Base-by-base conservation (phyloP, 768 basidiomycete species). In the Pluteus cervinus region DNA sequence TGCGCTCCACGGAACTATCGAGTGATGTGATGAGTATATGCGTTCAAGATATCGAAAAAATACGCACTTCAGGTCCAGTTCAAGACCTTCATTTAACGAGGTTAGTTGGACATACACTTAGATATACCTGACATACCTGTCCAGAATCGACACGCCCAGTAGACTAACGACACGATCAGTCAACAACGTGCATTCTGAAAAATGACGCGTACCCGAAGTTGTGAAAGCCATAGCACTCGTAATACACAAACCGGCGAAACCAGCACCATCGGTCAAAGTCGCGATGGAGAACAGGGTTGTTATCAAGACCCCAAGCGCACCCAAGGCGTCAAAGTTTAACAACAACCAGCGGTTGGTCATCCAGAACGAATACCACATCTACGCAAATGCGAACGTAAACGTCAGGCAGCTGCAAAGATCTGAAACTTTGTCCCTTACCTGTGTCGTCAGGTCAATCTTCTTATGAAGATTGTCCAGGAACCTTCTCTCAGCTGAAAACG, bases 321-420 rank as follows among this genome's bases (percentile, higher is more conserved):
- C 86, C 10, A 93, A 71, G 1, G 66, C 47, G 55, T 94, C 91
- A 52, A 90, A 93, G 43, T 86, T 79, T 38, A 92, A 58, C 23
- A 92, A 60, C 2, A 93, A 68, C 86, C 85, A 89, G 33, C 88
- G 66, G 46, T 87, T 90, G 8, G 78, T 81, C 87, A 90, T 89
- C 89, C 89, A 89, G 58, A 85, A 84, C 10, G 65, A 71, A 52
- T 87, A 86, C 81, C 81, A 86, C 82, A 86, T 83, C 79, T 79
- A 41, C 23, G 37, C 14, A 5, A 32, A 33, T 12, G 35, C 21
- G 21, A 29, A 11, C 18, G 20, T 12, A 21, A 8, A 21, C 24
- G 23, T 3, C 31, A n/a, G 7, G 14, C 39, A n/a, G 32, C 3
- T 15, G 16, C n/a, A 34, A 15, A 36, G 42, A 7, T 3, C 36